phyloP scores from a whole-genome alignment of 352 stramenopile species.

The Blastocystis sp. region DNA sequence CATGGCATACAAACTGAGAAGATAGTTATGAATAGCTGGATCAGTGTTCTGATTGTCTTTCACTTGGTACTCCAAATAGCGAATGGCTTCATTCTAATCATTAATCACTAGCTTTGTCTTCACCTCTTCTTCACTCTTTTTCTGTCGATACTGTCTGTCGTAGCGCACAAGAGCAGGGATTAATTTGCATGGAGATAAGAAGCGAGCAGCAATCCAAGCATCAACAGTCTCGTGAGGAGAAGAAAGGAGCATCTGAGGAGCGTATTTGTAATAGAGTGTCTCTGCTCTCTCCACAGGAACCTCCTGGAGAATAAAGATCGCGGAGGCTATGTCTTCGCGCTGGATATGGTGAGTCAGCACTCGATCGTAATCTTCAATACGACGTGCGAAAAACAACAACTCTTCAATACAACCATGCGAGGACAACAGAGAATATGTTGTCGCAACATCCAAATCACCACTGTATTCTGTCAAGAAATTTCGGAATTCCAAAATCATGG shows the following conservation, averaged over 20 bases:
- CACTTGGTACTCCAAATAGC: constrained; percentile 87
- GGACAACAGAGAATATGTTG: constrained; percentile 85
- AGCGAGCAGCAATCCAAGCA: constrained; percentile 81
- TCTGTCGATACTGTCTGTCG: constrained; percentile 73
- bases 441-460: constrained; percentile 77
- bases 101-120: constrained; percentile 74
- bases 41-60: constrained; percentile 82
- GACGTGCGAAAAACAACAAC: constrained; percentile 84
- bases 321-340: constrained; percentile 81
- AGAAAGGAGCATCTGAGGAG: constrained; percentile 84
- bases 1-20: constrained; percentile 81
- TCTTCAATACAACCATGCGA: constrained; percentile 86
- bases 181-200: constrained; percentile 83
- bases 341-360: constrained; percentile 87
- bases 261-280: constrained; percentile 89
- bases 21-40: constrained; percentile 86
- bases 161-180: constrained; percentile 87
- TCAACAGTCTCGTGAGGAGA: constrained; percentile 85
- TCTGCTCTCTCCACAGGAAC: constrained; percentile 85
- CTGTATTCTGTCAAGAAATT: constrained; percentile 85
- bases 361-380: constrained; percentile 89
- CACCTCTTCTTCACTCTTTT: constrained; percentile 47
- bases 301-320: constrained; percentile 82
- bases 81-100: constrained; percentile 83
- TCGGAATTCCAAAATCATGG: constrained; percentile 84